Base-by-base conservation (phyloP, 495 filamentous ascomycete genomes). In the Penicillium diatomitis region DNA sequence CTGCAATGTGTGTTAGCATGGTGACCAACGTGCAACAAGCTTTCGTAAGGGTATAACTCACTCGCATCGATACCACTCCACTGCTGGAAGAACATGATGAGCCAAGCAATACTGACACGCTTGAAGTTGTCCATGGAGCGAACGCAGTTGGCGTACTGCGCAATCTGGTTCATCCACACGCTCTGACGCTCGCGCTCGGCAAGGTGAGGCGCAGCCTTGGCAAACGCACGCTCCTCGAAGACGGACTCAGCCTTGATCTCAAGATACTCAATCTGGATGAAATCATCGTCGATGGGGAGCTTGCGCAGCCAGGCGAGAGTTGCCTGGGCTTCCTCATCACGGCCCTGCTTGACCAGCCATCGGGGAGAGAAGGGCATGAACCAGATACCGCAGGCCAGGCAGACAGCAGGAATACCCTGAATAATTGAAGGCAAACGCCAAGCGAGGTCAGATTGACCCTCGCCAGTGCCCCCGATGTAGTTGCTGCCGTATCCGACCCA, bases 401-500 rank as follows among this genome's bases (percentile, higher is more conserved):
- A 51, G 20, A 53, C 64, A 8, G 70, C 67, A 0, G 74, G 73
- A 31, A 68, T 66, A 46, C 74, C 63, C 49, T 78, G 75, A 28
- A 76, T 65, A 12, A 71, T 74, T 32, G 76, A 65, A 11, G 72
- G 72, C 29, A 77, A 68, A 44, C 70, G 66, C 75, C 73, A 79
- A 1, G 70, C 69, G 11, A 72, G 49, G 46, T 69, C 53, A 11
- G 60, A 57, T 46, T 74, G 70, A 4, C 46, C 53, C 20, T 49
- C 59, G 1, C 73, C 73, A 6, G 52, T 63, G 3, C 67, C 61
- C 4, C 63, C 63, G 30, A 68, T 72, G 48, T 70, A 67, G 53
- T 73, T 71, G 44, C 64, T 67, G 8, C 65, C 65, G 42, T 87
- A 88, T 53, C 85, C 82, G 55, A 87, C 81, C 69, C 86, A 87